Evolutionary conservation across 768 basidiomycete species (phyloP), one percentile per base, ranked within the genome.

Genomic region (Daedaleopsis nitida): DNA sequence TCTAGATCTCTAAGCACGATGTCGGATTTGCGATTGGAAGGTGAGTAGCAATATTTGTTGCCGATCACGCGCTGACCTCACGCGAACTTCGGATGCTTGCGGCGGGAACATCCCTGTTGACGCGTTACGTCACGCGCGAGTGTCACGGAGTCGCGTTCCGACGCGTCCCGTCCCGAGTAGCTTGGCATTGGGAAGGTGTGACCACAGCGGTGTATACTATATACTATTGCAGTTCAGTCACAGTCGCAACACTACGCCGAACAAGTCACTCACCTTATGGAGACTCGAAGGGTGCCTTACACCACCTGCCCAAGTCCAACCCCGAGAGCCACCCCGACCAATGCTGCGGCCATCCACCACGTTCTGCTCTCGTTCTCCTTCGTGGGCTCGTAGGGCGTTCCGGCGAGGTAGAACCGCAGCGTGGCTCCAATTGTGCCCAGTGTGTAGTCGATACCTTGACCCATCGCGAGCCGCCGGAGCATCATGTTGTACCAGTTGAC

Each of bases 401-500:
- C 47, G 34, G 58, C 60, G 13, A 66, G 17, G 70, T 69, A 75
- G 60, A 70, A 64, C 43, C 60, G 27, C 32, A 73, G 11, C 39
- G 66, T 37, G 16, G 67, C 68, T 9, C 65, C 69, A n/a, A 72
- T 34, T 13, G 59, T 65, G 5, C 70, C 62, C 17, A 70, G 57
- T 16, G 57, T 65, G 27, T 67, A 60, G 55, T 71, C 62, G n/a
- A 65, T 51, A 9, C 24, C 44, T 27, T 52, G 19, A 13, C 67
- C 69, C 8, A 59, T 61, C 9, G 86, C 80, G 34, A 89, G 68
- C 32, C 74, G 71, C 57, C 86, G 78, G 70, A 94, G 83, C 63
- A 76, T 76, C 19, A 88, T 75, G 17, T 72, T 70, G 72, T 92
- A 89, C 91, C 91, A 92, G 5, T 88, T 83, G 72, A 86, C 76